Base-by-base conservation (phyloP, 768 basidiomycete species). In the Kwoniella sp. region DNA sequence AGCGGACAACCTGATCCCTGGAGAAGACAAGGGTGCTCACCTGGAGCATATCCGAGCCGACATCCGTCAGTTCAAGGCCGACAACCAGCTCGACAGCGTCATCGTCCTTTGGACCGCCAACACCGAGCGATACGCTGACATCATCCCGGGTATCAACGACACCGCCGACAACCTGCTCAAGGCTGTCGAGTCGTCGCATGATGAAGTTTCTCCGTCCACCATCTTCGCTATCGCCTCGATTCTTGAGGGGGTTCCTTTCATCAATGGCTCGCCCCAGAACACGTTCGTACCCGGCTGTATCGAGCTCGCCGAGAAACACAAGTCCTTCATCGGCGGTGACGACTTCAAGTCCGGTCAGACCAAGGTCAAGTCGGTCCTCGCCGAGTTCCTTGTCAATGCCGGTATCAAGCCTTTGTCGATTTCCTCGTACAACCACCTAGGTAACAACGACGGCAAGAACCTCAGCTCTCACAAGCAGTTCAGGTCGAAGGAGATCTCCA, bases 321-420 rank as follows among this genome's bases (percentile, higher is more conserved):
- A 84, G 67, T 85, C 88, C 6, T 98, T 96, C 80, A 95, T 99
- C 65, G 93, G 89, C 39, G 92, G 93, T 29, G 93, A 96, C 70
- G 93, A 98, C 72, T 85, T 96, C 76, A 96, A 98, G 81, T 89
- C 88, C 6, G 92, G 93, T 7, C 92, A 96, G 80, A 93, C 92
- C 41, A 75, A 73, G 58, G 60, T 96, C 77, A 96, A 99, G 80
- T 87, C 84, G 25, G 93, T 96, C 48, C 80, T 98, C 47, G 91
- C 91, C 47, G 93, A 99, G 79, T 98, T 95, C 83, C 83, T 98
- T 62, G 93, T 96, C 73, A 95, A 95, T 73, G 91, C 92, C 2
- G 92, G 92, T 54, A 96, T 96, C 80, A 95, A 95, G 79, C 92
- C 92, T 23, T 83, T 92, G 71, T 88, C 88, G 54, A 96, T 99